Evolutionary conservation across 208 protist genomes (phyloP).

Genomic region (Wallacemonas sp.): DNA sequence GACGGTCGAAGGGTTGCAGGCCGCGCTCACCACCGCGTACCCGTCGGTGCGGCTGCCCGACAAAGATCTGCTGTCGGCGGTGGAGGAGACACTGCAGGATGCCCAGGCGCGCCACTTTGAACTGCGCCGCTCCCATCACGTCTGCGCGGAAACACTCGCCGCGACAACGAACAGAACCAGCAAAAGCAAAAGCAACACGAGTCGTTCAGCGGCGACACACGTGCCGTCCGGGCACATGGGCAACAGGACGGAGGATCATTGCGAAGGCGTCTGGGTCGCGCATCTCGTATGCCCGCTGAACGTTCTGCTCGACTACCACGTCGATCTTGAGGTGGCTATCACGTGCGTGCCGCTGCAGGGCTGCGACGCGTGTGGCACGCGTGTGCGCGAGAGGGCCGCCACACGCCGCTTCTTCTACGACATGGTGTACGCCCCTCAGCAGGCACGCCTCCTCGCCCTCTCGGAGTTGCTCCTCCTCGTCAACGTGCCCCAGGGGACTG

Average conservation of each 20-base stretch:
- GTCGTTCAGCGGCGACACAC: too few species aligned
- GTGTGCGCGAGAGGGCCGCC: too few species aligned
- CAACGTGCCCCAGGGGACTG: not conserved
- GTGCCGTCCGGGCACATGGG: too few species aligned
- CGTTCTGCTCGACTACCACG: slow-evolving; percentile 5
- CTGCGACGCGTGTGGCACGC: not conserved
- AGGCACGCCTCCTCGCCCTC: not conserved
- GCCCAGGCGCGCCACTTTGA: too few species aligned
- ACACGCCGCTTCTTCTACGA: slow-evolving; percentile 1
- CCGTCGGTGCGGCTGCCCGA: slow-evolving; percentile 9
- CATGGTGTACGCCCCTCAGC: slow-evolving; percentile 3
- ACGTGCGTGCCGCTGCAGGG: not conserved
- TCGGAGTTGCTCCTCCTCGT: not conserved
- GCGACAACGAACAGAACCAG: too few species aligned
- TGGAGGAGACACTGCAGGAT: not conserved
- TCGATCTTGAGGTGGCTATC: not conserved
- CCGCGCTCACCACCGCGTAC: not conserved
- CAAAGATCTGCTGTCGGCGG: not conserved
- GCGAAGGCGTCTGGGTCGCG: too few species aligned
- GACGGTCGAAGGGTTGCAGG: not conserved
- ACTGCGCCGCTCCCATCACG: too few species aligned
- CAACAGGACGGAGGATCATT: too few species aligned
- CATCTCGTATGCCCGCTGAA: not conserved
- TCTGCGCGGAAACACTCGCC: too few species aligned
- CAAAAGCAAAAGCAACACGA: too few species aligned